A percentile compares a stretch with the other conserved stretches of the same genome.
Evolutionary conservation across 2,329 filamentous ascomycete species (phyloP).

Genomic region (Ophiocordyceps unilateralis): DNA sequence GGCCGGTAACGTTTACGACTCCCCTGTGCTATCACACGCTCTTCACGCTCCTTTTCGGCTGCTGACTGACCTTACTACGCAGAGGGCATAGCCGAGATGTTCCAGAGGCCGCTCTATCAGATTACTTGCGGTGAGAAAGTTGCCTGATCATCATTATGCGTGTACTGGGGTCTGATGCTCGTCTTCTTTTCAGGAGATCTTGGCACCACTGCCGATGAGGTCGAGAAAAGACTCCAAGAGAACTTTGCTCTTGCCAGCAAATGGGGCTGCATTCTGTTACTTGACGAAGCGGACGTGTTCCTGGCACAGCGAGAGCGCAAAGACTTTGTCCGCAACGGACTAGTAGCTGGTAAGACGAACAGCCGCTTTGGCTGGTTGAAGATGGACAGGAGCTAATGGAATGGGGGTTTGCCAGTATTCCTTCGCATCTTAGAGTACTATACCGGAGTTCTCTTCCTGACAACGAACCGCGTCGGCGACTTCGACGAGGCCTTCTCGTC

Average conservation of each 20-base stretch:
- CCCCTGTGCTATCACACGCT: not conserved
- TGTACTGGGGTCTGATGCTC: not conserved
- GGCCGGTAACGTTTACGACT: conserved; percentile 9
- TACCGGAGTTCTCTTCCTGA: conserved; percentile 28
- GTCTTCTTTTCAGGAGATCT: not conserved
- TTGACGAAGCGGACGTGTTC: conserved; percentile 21
- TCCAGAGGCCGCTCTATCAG: conserved; percentile 24
- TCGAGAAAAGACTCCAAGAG: conserved; percentile 22
- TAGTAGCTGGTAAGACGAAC: conserved; percentile 13
- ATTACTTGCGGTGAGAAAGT: conserved; percentile 23
- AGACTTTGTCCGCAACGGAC: conserved; percentile 17
- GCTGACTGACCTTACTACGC: not conserved
- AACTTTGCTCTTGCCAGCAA: conserved; percentile 23
- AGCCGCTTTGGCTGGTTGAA: not conserved
- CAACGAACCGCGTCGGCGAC: conserved; percentile 29
- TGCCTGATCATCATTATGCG: too few relatives aligned
- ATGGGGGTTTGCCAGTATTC: conserved; percentile 13
- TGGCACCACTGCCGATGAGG: conserved; percentile 14
- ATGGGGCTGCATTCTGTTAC: conserved; percentile 20
- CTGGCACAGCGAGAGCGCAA: conserved; percentile 10
- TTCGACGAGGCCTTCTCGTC: conserved; percentile 33
- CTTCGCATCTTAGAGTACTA: conserved; percentile 29
- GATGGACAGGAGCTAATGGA: not conserved
- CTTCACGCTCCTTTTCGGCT: too few relatives aligned
- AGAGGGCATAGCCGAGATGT: conserved; percentile 21